Evolutionary conservation across 1,284 basidiomycete species (phyloP), one percentile per base, ranked within the genome.

Genomic region (Mycosarcoma mackinlayi): DNA sequence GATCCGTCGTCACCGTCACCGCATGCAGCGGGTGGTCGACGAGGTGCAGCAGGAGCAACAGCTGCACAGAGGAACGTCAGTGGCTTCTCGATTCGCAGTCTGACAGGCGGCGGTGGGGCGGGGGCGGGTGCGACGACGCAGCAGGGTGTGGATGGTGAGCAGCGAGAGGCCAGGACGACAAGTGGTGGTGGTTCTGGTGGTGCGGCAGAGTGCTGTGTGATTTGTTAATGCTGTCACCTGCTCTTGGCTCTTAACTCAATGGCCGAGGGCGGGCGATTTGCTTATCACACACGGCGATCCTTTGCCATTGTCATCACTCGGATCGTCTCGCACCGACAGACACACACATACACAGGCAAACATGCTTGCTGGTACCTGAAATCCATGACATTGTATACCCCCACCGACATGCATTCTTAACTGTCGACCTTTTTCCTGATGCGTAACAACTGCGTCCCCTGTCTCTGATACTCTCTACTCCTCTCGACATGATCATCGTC

Each of bases 361-460:
- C 30, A 8, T 14, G 14, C 33, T 35, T 9, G 33, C n/a, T 35
- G 9, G 6, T 35, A 8, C n/a, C 33, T 35, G 13, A 2, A 6
- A 35, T 35, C 16, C 33, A 4, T 14, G 10, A 2, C 64, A 57
- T 60, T 24, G 40, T 56, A 49, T 52, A 14, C 19, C 19, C 11
- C n/a, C n/a, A n/a, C n/a, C n/a, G n/a, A n/a, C n/a, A n/a, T n/a
- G n/a, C n/a, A n/a, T n/a, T n/a, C n/a, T n/a, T n/a, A n/a, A n/a
- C n/a, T n/a, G n/a, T n/a, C n/a, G n/a, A n/a, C n/a, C 55, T 51
- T 59, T 19, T 60, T 60, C 24, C 38, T 30, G 7, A 71, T 54
- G 1, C 53, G 33, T 31, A 71, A 58, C 39, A 81, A 48, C 46
- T 72, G 73, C 25, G 78, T 80, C 9, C 78, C 78, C 42, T 79